Percentiles rank a stretch among this genome's conserved stretches.
Evolutionary conservation across 441 rosid species (phyloP).

Genomic region (Metrosideros polymorpha): DNA sequence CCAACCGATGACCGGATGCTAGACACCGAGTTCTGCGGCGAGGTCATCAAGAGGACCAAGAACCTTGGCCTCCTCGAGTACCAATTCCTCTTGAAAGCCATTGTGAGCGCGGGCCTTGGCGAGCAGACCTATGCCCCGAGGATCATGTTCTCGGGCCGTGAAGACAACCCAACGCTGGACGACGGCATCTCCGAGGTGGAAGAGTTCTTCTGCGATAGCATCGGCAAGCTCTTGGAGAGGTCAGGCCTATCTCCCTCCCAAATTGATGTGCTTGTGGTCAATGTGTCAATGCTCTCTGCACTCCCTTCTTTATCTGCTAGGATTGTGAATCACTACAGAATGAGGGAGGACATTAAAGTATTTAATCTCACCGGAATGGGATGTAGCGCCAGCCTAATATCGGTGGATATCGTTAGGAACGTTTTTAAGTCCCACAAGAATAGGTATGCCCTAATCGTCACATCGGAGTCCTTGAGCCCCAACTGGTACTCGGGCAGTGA

Average conservation of each 20-base stretch:
- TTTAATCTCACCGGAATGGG: constrained; percentile 16
- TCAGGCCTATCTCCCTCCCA: constrained; percentile 3
- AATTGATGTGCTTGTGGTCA: constrained; percentile 10
- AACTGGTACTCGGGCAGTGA: constrained; percentile 14
- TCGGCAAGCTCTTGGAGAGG: constrained; percentile 3
- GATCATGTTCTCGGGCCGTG: background rate
- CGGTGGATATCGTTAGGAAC: constrained; percentile 4
- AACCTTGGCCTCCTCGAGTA: constrained; percentile 73
- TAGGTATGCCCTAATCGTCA: constrained; percentile 2
- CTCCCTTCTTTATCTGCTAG: constrained; percentile 5
- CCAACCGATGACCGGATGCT: constrained; percentile 60
- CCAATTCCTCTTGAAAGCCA: constrained; percentile 76
- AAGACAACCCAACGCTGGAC: background rate
- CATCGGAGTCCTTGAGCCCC: constrained; percentile 12
- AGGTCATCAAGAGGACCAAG: constrained; percentile 42
- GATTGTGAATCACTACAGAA: constrained; percentile 3
- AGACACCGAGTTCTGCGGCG: constrained; percentile 46
- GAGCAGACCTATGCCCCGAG: constrained; percentile 55
- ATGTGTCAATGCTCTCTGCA: constrained; percentile 4
- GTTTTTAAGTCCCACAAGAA: constrained; percentile 8
- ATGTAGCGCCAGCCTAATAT: constrained; percentile 13
- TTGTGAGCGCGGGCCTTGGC: constrained; percentile 73
- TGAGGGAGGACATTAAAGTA: constrained; percentile 7
- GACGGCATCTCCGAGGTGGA: constrained; percentile 6
- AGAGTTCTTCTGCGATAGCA: constrained; percentile 2